Percentiles rank a stretch among this genome's conserved stretches.
These are phyloP conservation scores for Durusdinium trenchii DNA, from an alignment of 73 alveolate genomes.

Conservation along the genomic window DNA sequence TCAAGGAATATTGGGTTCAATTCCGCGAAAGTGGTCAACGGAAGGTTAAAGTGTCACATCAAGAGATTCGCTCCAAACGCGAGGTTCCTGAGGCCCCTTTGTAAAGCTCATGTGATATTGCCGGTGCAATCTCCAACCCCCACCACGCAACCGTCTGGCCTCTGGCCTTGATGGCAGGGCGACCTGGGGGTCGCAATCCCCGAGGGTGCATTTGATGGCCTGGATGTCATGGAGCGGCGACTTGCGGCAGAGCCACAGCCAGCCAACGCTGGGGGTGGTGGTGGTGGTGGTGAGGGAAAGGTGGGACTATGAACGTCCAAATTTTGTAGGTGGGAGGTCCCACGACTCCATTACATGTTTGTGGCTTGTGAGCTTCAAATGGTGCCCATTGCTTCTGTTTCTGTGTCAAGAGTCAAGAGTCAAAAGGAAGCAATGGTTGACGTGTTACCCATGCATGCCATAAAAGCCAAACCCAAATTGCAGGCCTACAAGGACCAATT, in stretches of 20 bases:
- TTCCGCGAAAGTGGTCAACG: not conserved
- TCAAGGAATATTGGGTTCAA: not conserved
- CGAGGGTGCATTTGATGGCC: not conserved
- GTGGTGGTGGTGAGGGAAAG: not conserved
- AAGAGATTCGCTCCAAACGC: not conserved
- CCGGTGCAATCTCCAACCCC: not conserved
- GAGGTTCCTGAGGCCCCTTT: not conserved
- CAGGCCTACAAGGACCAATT: not conserved
- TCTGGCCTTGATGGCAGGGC: not conserved
- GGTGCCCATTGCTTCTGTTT: no score
- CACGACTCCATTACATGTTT: no score
- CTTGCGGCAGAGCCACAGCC: slow-evolving; percentile 3
- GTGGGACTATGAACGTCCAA: no score
- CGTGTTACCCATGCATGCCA: no score
- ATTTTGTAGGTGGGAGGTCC: no score
- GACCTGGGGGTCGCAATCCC: not conserved
- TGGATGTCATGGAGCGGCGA: not conserved
- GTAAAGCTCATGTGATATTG: not conserved
- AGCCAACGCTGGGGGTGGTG: not conserved
- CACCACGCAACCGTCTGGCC: not conserved
- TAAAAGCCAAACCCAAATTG: no score
- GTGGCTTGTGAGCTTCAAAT: no score
- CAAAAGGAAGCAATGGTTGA: no score
- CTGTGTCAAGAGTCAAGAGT: no score
- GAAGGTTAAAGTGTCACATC: not conserved